Percentiles rank a stretch among this genome's conserved stretches.
These are phyloP conservation scores for Eucalyptus tenuipes DNA, from an alignment of 345 rosid species.

Conservation along the genomic window DNA sequence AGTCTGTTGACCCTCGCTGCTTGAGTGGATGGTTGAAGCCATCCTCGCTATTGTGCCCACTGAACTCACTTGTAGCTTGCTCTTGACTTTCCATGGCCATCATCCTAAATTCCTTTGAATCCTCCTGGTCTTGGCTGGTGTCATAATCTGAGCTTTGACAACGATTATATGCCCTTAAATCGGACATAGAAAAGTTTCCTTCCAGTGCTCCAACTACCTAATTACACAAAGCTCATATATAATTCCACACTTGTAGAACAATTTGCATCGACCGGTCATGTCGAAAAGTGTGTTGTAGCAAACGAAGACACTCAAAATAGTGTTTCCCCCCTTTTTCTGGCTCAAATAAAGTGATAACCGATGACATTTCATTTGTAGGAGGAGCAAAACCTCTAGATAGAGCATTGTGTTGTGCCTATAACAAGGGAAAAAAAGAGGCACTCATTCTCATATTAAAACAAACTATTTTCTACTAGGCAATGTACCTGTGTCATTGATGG, in stretches of 20 bases:
- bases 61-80: conserved; percentile 32
- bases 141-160: conserved; percentile 49
- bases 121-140: conserved; percentile 48
- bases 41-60: conserved; percentile 33
- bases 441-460: neutral
- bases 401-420: neutral
- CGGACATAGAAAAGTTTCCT: conserved; percentile 54
- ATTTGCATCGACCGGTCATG: neutral
- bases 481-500: conserved; percentile 81
- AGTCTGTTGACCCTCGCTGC: conserved; percentile 33
- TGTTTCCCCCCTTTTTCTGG: neutral
- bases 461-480: neutral
- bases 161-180: conserved; percentile 19
- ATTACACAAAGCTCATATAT: neutral
- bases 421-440: neutral
- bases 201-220: conserved; percentile 75
- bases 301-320: neutral
- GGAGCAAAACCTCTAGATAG: neutral
- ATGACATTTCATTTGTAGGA: neutral
- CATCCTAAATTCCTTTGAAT: conserved; percentile 52
- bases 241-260: neutral
- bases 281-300: neutral
- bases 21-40: conserved; percentile 39
- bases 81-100: conserved; percentile 56
- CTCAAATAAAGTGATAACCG: neutral